phyloP scores from a whole-genome alignment of 78 protist species.

The Isochrysis galbana region DNA sequence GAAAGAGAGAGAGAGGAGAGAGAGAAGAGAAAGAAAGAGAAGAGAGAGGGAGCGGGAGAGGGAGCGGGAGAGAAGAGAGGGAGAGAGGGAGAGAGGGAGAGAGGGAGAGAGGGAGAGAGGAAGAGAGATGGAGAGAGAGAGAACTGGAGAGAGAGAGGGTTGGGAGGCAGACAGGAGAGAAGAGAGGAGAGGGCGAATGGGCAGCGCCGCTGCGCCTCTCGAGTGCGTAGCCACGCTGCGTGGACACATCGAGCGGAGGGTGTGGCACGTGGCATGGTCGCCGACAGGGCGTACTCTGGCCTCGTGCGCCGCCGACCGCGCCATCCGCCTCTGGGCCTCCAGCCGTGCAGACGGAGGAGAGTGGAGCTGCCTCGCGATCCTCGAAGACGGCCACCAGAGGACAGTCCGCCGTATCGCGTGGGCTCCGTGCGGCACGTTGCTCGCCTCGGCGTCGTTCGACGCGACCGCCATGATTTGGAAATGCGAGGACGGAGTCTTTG shows the following conservation, averaged over 20 bases:
- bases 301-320: conserved; percentile 82
- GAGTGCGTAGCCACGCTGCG: background rate
- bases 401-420: conserved; percentile 81
- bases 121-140: too few species aligned
- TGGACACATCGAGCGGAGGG: background rate
- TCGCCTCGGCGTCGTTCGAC: conserved; percentile 84
- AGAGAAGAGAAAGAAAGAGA: too few species aligned
- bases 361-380: conserved; percentile 46
- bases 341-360: background rate
- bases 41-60: too few species aligned
- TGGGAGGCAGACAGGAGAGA: too few species aligned
- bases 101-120: too few species aligned
- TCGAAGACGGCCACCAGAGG: conserved; percentile 57
- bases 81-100: too few species aligned
- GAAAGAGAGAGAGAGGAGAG: too few species aligned
- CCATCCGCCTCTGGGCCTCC: conserved; percentile 74
- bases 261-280: conserved; percentile 65
- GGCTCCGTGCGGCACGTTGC: conserved; percentile 69
- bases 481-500: background rate
- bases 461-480: conserved; percentile 40
- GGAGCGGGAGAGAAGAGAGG: too few species aligned
- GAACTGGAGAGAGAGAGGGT: too few species aligned
- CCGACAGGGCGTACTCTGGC: conserved; percentile 76
- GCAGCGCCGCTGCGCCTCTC: too few species aligned
- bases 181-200: too few species aligned